phyloP scores from a whole-genome alignment of 805 yeast species.

The Metschnikowia shivogae region DNA sequence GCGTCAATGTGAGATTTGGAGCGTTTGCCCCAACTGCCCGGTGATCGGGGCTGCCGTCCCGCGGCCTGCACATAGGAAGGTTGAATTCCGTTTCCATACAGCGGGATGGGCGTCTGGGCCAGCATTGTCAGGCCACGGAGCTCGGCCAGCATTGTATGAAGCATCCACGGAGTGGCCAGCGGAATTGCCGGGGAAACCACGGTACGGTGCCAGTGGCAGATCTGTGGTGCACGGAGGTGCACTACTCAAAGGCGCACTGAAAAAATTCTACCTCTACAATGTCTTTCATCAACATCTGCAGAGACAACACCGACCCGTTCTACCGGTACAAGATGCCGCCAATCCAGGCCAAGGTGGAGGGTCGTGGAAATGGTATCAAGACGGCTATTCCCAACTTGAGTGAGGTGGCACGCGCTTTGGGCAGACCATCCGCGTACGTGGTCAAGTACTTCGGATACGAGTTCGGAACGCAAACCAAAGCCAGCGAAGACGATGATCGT shows the following conservation, averaged over 20 bases:
- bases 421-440: slow-evolving; percentile 88
- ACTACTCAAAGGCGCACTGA: background rate
- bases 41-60: background rate
- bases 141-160: too few relatives aligned
- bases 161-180: too few relatives aligned
- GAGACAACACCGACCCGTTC: slow-evolving; percentile 96
- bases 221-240: slow-evolving; percentile 14
- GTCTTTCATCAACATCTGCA: slow-evolving; percentile 90
- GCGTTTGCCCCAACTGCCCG: background rate
- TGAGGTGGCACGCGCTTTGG: slow-evolving; percentile 92
- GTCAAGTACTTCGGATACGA: slow-evolving; percentile 95
- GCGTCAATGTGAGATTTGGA: too few relatives aligned
- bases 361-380: slow-evolving; percentile 98
- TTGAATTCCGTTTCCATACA: too few relatives aligned
- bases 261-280: slow-evolving; percentile 28
- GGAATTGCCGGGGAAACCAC: too few relatives aligned
- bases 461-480: slow-evolving; percentile 92
- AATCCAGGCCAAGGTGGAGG: slow-evolving; percentile 94
- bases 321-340: slow-evolving; percentile 99
- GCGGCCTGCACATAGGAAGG: too few relatives aligned
- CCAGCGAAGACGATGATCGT: slow-evolving; percentile 76
- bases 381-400: slow-evolving; percentile 86
- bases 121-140: too few relatives aligned
- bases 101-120: too few relatives aligned
- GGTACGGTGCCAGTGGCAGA: background rate